Evolutionary conservation across 805 yeast species (phyloP), one percentile per base, ranked within the genome.

Genomic region (Candida succiphila): DNA sequence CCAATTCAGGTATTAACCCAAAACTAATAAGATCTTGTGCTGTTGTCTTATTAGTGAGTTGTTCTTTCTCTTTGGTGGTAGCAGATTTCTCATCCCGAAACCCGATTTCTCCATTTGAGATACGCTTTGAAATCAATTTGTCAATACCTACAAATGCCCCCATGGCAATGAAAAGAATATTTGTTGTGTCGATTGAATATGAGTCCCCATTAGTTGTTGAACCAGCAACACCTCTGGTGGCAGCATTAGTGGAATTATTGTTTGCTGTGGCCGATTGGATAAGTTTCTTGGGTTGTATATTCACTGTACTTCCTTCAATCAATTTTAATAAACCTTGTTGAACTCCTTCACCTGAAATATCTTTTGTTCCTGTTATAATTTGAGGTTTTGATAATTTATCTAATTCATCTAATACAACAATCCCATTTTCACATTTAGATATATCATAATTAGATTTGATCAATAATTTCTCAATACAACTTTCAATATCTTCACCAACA

Each of bases 111-210:
- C 54, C 37, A 2, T 44, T 41, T 1, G 50, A 40, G 13, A 65
- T 38, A 37, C 80, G 58, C 20, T 55, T 53, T 2, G 59, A 56
- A 17, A 72, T 54, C 32, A 69, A 65, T 31, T 60, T 57, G 40
- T 73, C 78, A 25, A 75, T 50, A 3, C 79, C 79, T 12, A 71
- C 72, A 56, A 75, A 75, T 0, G 80, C 80, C 19, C 81, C 81
- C 71, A 72, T 71, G 7, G 71, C 51, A 31, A 75, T 64, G 45
- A 75, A 75, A 19, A 74, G 41, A 9, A 74, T 69, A 42, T 73
- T 70, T 3, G 73, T 64, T 1, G 80, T 74, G 39, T 74, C 76
- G 15, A 74, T 57, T 9, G 65, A 59, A 42, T 59, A 68, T 0
- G 62, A 53, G 29, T 72, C 75, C 3, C 55, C 41, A 2, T 21